These are phyloP conservation scores for Singerocomus inundabilis DNA, from an alignment of 1,284 basidiomycete species.

Conservation along the genomic window DNA sequence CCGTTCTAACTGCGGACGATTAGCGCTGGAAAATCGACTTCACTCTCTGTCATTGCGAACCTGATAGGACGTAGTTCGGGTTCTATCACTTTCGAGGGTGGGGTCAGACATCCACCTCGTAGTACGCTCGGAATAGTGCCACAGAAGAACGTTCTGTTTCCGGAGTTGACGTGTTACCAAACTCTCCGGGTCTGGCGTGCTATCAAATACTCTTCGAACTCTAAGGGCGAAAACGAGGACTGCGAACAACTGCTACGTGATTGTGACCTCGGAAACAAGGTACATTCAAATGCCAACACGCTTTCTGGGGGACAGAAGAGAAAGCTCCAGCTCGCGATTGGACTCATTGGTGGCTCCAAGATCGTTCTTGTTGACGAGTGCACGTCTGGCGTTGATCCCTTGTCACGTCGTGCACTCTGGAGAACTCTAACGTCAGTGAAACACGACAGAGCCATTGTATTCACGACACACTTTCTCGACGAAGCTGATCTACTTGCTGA, in stretches of 20 bases:
- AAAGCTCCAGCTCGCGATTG: conserved; percentile 77
- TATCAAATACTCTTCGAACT: conserved; percentile 62
- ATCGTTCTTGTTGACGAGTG: conserved; percentile 78
- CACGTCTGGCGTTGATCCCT: conserved; percentile 77
- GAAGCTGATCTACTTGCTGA: conserved; percentile 81
- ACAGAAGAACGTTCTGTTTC: conserved; percentile 81
- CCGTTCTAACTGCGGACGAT: conserved; percentile 7
- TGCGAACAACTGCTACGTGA: conserved; percentile 61
- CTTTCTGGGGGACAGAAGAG: conserved; percentile 81
- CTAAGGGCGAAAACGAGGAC: conserved; percentile 39
- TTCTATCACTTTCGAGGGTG: conserved; percentile 61
- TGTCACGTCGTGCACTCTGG: conserved; percentile 78
- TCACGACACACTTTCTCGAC: conserved; percentile 78
- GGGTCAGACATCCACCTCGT: conserved; percentile 47
- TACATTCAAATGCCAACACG: conserved; percentile 61
- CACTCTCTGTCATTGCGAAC: conserved; percentile 64
- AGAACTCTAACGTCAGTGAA: conserved; percentile 65
- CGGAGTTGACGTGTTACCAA: conserved; percentile 72
- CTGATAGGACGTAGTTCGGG: conserved; percentile 60
- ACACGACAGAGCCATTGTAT: conserved; percentile 62
- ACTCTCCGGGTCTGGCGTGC: conserved; percentile 73
- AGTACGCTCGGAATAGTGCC: conserved; percentile 75
- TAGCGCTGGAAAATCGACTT: conserved; percentile 80
- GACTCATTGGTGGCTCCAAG: conserved; percentile 71
- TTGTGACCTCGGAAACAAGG: conserved; percentile 71